A percentile compares a stretch with the other conserved stretches of the same genome.
phyloP scores from a whole-genome alignment of 2,329 filamentous ascomycete species.

The Penicillium sp. region DNA sequence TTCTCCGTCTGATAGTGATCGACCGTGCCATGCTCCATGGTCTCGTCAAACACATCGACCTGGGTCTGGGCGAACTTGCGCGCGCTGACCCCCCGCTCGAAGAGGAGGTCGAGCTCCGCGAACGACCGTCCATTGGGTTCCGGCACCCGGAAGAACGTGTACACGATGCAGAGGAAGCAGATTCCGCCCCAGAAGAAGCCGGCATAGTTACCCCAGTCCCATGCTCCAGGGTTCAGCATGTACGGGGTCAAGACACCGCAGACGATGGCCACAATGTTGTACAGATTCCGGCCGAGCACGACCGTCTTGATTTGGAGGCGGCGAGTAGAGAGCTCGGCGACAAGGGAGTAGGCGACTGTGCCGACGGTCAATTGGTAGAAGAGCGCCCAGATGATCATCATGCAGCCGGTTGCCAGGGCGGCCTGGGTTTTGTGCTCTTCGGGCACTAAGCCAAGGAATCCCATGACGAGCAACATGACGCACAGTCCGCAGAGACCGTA shows the following conservation, averaged over 20 bases:
- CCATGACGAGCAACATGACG: conserved; percentile 70
- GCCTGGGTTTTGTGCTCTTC: conserved; percentile 50
- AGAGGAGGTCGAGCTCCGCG: conserved; percentile 76
- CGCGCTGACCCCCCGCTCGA: conserved; percentile 63
- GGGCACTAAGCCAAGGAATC: conserved; percentile 70
- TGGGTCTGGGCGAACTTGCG: conserved; percentile 59
- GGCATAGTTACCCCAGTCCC: conserved; percentile 80
- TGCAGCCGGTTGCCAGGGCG: conserved; percentile 66
- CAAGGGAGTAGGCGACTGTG: conserved; percentile 80
- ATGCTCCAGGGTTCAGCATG: conserved; percentile 79
- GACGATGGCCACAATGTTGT: conserved; percentile 74
- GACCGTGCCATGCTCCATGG: conserved; percentile 24
- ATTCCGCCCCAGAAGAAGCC: conserved; percentile 83
- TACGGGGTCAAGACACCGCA: conserved; percentile 76
- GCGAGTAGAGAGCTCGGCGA: conserved; percentile 72
- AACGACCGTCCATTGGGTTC: conserved; percentile 74
- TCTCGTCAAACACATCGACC: conserved; percentile 48
- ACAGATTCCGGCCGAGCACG: conserved; percentile 70
- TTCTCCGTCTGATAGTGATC: conserved; percentile 34
- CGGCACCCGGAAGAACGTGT: conserved; percentile 71
- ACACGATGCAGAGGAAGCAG: conserved; percentile 71
- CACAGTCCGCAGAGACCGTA: conserved; percentile 66
- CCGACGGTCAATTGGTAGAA: conserved; percentile 81
- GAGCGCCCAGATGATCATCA: conserved; percentile 76
- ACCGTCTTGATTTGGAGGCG: conserved; percentile 86